These are phyloP conservation scores for Ustilago esculenta DNA, from an alignment of 1,284 basidiomycete genomes.

Conservation along the genomic window DNA sequence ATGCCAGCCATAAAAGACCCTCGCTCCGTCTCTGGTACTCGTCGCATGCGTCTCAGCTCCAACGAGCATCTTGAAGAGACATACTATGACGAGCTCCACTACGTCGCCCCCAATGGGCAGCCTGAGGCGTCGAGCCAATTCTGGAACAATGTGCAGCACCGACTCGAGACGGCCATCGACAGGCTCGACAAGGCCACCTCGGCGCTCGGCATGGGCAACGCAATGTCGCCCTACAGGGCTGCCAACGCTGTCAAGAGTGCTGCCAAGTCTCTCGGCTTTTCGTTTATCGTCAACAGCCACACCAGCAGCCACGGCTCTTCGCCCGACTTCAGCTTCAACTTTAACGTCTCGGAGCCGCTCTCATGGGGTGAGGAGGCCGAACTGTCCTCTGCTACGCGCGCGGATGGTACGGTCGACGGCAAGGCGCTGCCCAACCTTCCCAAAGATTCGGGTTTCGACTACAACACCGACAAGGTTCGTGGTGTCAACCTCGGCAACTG, in stretches of 20 bases:
- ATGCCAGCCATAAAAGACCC: slow-evolving; percentile 37
- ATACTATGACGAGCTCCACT: slow-evolving; percentile 49
- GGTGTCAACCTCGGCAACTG: slow-evolving; percentile 65
- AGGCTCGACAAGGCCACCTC: slow-evolving; percentile 33
- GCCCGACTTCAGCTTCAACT: slow-evolving; percentile 44
- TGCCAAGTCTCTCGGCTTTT: slow-evolving; percentile 42
- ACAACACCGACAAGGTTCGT: slow-evolving; percentile 51
- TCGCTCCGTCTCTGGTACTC: slow-evolving; percentile 24
- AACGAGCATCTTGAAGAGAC: slow-evolving; percentile 41
- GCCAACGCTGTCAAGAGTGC: slow-evolving; percentile 37
- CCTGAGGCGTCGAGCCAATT: slow-evolving; percentile 32
- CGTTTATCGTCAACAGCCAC: slow-evolving; percentile 36
- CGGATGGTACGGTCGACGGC: slow-evolving; percentile 16
- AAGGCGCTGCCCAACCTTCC: slow-evolving; percentile 37
- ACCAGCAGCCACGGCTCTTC: slow-evolving; percentile 2
- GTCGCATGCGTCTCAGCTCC: slow-evolving; percentile 41
- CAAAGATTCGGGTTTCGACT: slow-evolving; percentile 53
- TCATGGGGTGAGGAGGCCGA: slow-evolving; percentile 44
- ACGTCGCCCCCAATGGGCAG: slow-evolving; percentile 16
- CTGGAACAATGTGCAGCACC: slow-evolving; percentile 43
- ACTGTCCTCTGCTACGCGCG: slow-evolving; percentile 27
- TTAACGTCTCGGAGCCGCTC: slow-evolving; percentile 41
- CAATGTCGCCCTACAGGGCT: slow-evolving; percentile 25
- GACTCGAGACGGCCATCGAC: slow-evolving; percentile 38
- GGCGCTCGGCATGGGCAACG: slow-evolving; percentile 29